Percentiles rank a stretch among this genome's conserved stretches.
phyloP scores from a whole-genome alignment of 176 grass and related monocot species.

The Panicum miliaceum region DNA sequence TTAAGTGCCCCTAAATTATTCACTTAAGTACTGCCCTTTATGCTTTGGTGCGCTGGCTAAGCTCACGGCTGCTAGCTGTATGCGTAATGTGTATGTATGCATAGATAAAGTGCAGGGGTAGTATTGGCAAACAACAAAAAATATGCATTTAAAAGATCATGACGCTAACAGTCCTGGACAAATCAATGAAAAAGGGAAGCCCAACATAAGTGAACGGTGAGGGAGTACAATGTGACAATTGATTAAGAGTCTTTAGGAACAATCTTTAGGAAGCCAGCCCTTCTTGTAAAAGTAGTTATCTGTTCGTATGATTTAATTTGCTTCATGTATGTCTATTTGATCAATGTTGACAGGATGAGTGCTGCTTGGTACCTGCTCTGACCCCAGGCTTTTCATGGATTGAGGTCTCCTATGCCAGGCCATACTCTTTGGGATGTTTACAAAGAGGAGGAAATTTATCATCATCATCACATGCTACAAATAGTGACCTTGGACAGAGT shows the following conservation, averaged over 20 bases:
- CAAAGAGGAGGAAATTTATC: constrained; percentile 47
- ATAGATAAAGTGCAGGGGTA: not conserved
- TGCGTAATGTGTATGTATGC: not conserved
- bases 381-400: constrained; percentile 77
- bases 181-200: not conserved
- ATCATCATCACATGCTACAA: constrained; percentile 42
- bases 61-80: not conserved
- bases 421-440: constrained; percentile 68
- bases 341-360: constrained; percentile 65
- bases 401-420: constrained; percentile 80
- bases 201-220: no score
- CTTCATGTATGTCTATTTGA: constrained; percentile 33
- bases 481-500: constrained; percentile 52
- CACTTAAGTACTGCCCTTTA: not conserved
- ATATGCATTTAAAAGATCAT: not conserved
- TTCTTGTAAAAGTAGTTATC: constrained; percentile 39
- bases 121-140: not conserved
- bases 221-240: not conserved
- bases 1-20: not conserved
- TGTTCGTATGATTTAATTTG: constrained; percentile 32
- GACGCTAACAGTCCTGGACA: not conserved
- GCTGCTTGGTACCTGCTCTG: constrained; percentile 72
- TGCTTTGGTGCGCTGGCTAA: not conserved
- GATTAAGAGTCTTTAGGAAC: constrained; percentile 8
- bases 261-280: constrained; percentile 25